phyloP scores from a whole-genome alignment of 2,329 filamentous ascomycete species.

The Fusarium circinatum region DNA sequence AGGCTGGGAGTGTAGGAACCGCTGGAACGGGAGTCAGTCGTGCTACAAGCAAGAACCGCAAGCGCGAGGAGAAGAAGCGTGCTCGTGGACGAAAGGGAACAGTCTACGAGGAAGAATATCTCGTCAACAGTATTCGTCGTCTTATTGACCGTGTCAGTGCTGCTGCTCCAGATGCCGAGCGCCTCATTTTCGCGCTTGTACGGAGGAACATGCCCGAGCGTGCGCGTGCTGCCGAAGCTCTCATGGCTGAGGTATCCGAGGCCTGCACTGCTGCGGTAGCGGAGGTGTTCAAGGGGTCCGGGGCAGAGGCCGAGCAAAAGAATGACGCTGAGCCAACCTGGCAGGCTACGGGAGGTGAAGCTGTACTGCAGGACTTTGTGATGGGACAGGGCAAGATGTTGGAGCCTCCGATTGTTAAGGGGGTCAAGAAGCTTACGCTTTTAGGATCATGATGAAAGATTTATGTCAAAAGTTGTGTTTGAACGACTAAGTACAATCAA shows the following conservation, averaged over 20 bases:
- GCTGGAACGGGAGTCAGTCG: conserved; percentile 78
- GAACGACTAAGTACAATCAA: conserved; percentile 15
- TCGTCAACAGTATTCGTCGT: conserved; percentile 86
- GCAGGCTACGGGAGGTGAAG: conserved; percentile 60
- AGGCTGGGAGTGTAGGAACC: conserved; percentile 70
- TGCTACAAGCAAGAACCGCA: conserved; percentile 86
- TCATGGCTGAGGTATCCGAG: conserved; percentile 78
- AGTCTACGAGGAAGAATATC: conserved; percentile 97
- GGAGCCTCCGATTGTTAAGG: conserved; percentile 60
- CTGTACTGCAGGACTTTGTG: conserved; percentile 62
- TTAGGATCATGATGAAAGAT: conserved; percentile 53
- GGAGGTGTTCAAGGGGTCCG: conserved; percentile 70
- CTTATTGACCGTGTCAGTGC: conserved; percentile 84
- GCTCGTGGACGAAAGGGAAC: conserved; percentile 95
- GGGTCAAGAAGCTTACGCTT: conserved; percentile 61
- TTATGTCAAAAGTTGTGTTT: conserved; percentile 12
- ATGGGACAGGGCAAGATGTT: conserved; percentile 57
- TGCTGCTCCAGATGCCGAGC: conserved; percentile 75
- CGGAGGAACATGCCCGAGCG: conserved; percentile 88
- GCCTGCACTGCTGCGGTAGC: conserved; percentile 73
- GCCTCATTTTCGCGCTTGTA: conserved; percentile 80
- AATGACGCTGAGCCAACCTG: conserved; percentile 40
- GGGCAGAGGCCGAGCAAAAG: conserved; percentile 26
- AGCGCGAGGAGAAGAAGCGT: conserved; percentile 92
- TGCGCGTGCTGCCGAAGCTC: conserved; percentile 78